phyloP scores from a whole-genome alignment of 495 filamentous ascomycete species.

The Neurospora sp. region DNA sequence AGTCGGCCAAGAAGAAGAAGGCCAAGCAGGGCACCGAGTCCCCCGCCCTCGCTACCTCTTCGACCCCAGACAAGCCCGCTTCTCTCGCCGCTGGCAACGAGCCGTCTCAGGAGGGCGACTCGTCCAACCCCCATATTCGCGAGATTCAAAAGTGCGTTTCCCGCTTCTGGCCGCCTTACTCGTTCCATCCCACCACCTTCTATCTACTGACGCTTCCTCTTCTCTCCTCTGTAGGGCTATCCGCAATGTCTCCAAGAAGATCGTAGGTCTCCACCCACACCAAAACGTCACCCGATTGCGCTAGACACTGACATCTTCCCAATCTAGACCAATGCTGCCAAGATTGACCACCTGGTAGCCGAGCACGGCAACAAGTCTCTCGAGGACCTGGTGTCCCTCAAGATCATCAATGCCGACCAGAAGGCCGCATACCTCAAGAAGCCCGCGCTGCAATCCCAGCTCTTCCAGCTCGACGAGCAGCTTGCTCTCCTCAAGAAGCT shows the following conservation, averaged over 20 bases:
- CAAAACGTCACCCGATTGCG: background rate
- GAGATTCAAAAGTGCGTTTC: constrained; percentile 72
- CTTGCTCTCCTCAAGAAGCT: constrained; percentile 74
- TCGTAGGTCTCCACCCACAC: constrained; percentile 46
- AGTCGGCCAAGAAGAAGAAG: constrained; percentile 68
- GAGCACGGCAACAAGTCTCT: constrained; percentile 67
- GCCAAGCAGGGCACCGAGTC: constrained; percentile 46
- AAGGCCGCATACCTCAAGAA: constrained; percentile 84
- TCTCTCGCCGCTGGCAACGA: constrained; percentile 28
- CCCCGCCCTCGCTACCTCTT: constrained; percentile 31
- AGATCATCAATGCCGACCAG: constrained; percentile 89
- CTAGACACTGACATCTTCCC: constrained; percentile 9
- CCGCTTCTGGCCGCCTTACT: background rate
- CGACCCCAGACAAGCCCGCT: constrained; percentile 30
- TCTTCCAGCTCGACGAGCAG: constrained; percentile 74
- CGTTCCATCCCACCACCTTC: background rate
- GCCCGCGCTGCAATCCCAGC: constrained; percentile 65
- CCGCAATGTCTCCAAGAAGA: constrained; percentile 79
- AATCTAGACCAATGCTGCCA: constrained; percentile 60
- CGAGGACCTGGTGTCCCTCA: constrained; percentile 69
- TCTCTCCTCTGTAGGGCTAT: constrained; percentile 50
- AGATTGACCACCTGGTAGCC: constrained; percentile 66
- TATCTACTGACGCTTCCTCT: constrained; percentile 17
- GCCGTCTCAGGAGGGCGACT: constrained; percentile 43
- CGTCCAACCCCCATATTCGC: constrained; percentile 67